phyloP scores from a whole-genome alignment of 139 green algal genomes.

The Chlamydomonas sp. region DNA sequence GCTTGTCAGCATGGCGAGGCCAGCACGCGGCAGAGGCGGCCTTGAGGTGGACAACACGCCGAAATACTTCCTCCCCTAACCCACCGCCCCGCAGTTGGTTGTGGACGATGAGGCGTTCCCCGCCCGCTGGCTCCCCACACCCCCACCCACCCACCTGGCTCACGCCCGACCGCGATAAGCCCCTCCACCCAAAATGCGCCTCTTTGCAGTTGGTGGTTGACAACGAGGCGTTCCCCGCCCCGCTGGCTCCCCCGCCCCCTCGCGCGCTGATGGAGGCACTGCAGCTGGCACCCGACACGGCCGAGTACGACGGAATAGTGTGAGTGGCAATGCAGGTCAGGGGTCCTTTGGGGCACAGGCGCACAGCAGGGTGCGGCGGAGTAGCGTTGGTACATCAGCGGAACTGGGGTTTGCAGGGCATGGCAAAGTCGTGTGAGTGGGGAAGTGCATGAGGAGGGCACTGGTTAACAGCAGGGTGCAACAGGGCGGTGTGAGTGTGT shows the following conservation, averaged over 20 bases:
- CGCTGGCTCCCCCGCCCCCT: conserved; percentile 22
- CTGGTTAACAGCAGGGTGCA: not conserved
- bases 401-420: no score
- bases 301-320: conserved; percentile 28
- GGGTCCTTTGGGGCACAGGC: no score
- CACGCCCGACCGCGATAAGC: no score
- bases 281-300: not conserved
- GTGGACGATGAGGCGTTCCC: conserved; percentile 31
- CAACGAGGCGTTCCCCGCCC: conserved; percentile 24
- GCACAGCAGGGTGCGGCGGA: no score
- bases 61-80: no score
- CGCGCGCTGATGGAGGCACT: not conserved
- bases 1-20: no score
- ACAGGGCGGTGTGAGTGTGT: not conserved
- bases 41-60: no score
- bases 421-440: no score
- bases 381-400: no score
- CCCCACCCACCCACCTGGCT: not conserved
- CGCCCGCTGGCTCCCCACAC: conserved; percentile 20
- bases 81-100: not conserved
- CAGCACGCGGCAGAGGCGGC: no score
- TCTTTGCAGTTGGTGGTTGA: conserved; percentile 7
- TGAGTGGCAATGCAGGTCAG: not conserved
- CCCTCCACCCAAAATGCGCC: not conserved
- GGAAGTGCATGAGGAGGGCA: no score